Conservation (phyloP, 768 basidiomycete genomes). For the Pholiota conissans region DNA sequence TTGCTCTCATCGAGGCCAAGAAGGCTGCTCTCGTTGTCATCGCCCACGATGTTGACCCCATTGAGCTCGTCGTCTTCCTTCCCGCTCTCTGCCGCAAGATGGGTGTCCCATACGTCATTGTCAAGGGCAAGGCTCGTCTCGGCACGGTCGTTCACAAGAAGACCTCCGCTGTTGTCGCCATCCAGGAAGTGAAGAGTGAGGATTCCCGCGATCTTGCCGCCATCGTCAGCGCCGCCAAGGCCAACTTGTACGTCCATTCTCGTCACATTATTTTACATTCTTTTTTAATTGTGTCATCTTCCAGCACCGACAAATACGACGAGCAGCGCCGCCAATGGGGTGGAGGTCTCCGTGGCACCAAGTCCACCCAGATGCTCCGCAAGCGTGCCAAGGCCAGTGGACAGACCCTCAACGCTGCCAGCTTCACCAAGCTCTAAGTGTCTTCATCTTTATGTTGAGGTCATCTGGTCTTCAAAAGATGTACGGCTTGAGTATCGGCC, state of each 20-base stretch:
- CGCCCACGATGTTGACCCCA: conserved; percentile 97
- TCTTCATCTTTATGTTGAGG: not conserved
- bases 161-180: conserved; percentile 87
- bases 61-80: conserved; percentile 98
- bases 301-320: conserved; percentile 89
- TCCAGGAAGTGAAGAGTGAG: conserved; percentile 95
- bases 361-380: conserved; percentile 90
- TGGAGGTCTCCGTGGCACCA: conserved; percentile 93
- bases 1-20: conserved; percentile 96
- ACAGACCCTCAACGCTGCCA: conserved; percentile 53
- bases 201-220: conserved; percentile 93
- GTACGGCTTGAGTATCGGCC: conserved; percentile 5
- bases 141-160: conserved; percentile 99
- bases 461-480: conserved; percentile 12
- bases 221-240: conserved; percentile 90
- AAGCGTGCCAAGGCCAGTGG: conserved; percentile 94
- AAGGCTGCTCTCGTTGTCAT: conserved; percentile 96
- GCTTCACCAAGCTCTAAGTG: conserved; percentile 64
- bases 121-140: conserved; percentile 97
- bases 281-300: conserved; percentile 5
- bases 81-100: conserved; percentile 99
- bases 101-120: conserved; percentile 98
- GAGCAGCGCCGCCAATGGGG: conserved; percentile 92
- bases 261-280: not conserved
- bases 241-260: conserved; percentile 82